Base-by-base conservation (phyloP, 805 yeast genomes). In the Yamadazyma philogaea region DNA sequence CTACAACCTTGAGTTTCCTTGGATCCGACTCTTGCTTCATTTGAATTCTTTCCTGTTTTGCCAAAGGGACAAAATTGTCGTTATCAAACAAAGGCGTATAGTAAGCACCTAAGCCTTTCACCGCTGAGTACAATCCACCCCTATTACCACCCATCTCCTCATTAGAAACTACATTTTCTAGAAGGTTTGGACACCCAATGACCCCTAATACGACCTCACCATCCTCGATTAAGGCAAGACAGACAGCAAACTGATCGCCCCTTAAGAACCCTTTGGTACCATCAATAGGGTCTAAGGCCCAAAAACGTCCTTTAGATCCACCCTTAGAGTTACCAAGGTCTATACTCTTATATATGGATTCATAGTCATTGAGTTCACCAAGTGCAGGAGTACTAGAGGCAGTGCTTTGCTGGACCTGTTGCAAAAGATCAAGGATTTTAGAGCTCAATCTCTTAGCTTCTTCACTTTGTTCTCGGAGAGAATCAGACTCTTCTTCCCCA, bases 231-330 rank as follows among this genome's bases (percentile, higher is more conserved):
- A 93, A 68, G 0, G 96, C 97, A 34, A 93, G 70, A 59, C 99
- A 93, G 1, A 93, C 95, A 1, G 99, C 97, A 63, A 88, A 93
- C 60, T 93, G 99, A 50, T 90, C 97, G 36, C 96, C 95, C 57
- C 99, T 75, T 42, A 93, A 68, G 60, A 93, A 93, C 0, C 99
- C 99, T 61, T 70, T 93, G 16, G 99, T 93, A 6, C 99, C 99
- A 59, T 93, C 99, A 48, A 93, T 90, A 30, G 99, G 99, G 58
- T 93, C 99, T 56, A 93, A 68, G 0, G 97, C 96, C 99, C 99
- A 93, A 59, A 87, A 81, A 47, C 99, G 73, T 18, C 96, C 95
- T 28, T 63, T 69, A 24, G 66, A 52, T 4, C 97, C 96, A 42
- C 97, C 98, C 47, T 73, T 61, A 30, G 85, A 86, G 55, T 78